Evolutionary conservation across 495 filamentous ascomycete genomes (phyloP).

Genomic region (Cetradonia linearis): DNA sequence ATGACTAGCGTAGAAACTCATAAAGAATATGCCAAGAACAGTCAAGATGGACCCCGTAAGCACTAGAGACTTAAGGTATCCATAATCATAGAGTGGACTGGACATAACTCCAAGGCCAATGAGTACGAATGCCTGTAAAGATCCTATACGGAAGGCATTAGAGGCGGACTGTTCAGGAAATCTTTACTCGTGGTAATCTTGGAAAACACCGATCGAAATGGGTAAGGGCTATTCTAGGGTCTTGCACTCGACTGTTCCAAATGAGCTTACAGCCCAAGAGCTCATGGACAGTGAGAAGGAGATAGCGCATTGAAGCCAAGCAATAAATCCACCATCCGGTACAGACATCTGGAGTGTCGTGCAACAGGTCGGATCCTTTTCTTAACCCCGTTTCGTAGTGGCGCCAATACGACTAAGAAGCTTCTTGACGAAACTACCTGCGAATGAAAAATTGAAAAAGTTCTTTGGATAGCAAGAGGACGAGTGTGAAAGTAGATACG

Average conservation of each 20-base stretch:
- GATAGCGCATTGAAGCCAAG: background rate
- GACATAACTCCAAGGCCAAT: slow-evolving; percentile 34
- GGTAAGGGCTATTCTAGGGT: background rate
- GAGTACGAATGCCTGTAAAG: slow-evolving; percentile 36
- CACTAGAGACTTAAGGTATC: background rate
- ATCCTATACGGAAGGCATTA: slow-evolving; percentile 48
- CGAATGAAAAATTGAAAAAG: background rate
- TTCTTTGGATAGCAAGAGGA: background rate
- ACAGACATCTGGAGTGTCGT: background rate
- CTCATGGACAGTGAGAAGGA: background rate
- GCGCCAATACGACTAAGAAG: background rate
- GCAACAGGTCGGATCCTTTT: background rate
- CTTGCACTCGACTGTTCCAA: background rate
- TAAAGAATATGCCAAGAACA: slow-evolving; percentile 2
- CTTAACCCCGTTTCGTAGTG: background rate
- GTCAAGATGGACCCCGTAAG: background rate
- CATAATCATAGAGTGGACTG: slow-evolving; percentile 20
- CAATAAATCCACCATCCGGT: background rate
- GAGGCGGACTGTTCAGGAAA: slow-evolving; percentile 46
- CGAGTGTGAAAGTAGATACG: background rate
- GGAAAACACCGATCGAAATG: slow-evolving; percentile 36
- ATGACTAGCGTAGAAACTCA: slow-evolving; percentile 35
- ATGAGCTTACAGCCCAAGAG: background rate
- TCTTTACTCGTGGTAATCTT: slow-evolving; percentile 42
- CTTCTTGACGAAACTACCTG: background rate